Evolutionary conservation across 1,139 yeast genomes (phyloP), one percentile per base, ranked within the genome.

Genomic region (Suhomyces atakaporum): DNA sequence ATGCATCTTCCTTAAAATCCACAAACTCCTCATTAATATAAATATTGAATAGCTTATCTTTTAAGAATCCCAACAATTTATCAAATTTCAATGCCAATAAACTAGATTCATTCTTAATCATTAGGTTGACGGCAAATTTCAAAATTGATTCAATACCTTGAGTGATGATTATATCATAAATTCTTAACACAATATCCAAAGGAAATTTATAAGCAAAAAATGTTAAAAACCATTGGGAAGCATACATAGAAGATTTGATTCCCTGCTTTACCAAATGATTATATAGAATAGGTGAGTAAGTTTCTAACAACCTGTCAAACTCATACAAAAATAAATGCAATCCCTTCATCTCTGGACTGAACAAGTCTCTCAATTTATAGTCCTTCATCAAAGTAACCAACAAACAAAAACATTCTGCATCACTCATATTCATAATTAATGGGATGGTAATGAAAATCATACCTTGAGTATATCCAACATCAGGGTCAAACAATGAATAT

Each of bases 391-490:
- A 68, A 35, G 81, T 80, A 10, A 84, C 88, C 39, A 92, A 68
- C 47, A 90, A 60, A 43, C 94, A 81, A 62, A 92, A 90, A 6
- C 96, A 82, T 56, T 92, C 97, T 21, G 83, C 72, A 49, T 90
- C 96, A 26, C 73, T 76, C 79, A 88, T 76, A 51, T 86, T 87
- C 67, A 90, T 73, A 35, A 89, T 69, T 36, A 92, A 63, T 0
- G 97, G 97, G 7, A 88, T 89, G 0, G 88, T 77, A 29, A 92
- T 77, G 53, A 92, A 90, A 2, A 94, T 95, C 96, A 92, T 88
- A 5, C 98, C 97, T 60, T 92, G 97, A 1, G 97, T 92, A 56
- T 92, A 92, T 0, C 98, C 98, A 25, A 92, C 96, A 39, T 89
- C 97, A 1, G 87, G 82, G 55, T 92, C 97, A 58, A 80, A 84